Percentiles rank a stretch among this genome's conserved stretches.
phyloP scores from a whole-genome alignment of 371 early-diverging fungal species.

The Rhizopus stolonifer region DNA sequence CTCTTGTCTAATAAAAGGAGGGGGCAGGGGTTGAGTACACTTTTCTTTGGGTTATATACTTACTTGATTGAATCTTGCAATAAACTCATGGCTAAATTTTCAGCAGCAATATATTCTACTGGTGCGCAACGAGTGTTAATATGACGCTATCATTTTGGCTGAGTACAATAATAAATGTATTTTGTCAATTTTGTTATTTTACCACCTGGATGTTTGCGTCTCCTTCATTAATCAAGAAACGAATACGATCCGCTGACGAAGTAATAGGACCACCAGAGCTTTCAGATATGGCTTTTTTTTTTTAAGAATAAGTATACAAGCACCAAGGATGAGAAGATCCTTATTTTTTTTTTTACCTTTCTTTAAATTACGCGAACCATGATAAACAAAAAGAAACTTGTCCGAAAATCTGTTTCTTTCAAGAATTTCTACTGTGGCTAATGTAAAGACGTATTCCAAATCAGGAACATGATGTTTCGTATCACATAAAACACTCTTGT shows the following conservation, averaged over 20 bases:
- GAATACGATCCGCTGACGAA: constrained; percentile 1
- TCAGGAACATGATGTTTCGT: constrained; percentile 8
- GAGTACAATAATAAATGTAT: neutral
- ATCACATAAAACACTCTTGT: constrained; percentile 1
- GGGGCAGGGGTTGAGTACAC: no score
- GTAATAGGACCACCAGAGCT: neutral
- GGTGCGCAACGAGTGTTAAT: no score
- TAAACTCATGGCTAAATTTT: no score
- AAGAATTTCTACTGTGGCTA: constrained; percentile 6
- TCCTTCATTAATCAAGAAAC: constrained; percentile 1
- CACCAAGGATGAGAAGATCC: neutral
- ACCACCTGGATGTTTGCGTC: constrained; percentile 10
- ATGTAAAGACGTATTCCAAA: constrained; percentile 11
- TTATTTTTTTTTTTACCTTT: no score
- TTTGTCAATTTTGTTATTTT: constrained; percentile 3
- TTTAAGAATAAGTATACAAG: neutral
- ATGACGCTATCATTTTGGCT: no score
- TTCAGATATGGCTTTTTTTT: constrained; percentile 9
- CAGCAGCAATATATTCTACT: no score
- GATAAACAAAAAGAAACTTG: constrained; percentile 9
- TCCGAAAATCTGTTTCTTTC: neutral
- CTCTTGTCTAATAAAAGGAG: no score
- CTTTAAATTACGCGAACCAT: constrained; percentile 17
- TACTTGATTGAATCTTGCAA: no score
- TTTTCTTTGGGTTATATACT: no score